Conservation (phyloP, 2,329 filamentous ascomycete genomes). For the Trichophyton verrucosum region DNA sequence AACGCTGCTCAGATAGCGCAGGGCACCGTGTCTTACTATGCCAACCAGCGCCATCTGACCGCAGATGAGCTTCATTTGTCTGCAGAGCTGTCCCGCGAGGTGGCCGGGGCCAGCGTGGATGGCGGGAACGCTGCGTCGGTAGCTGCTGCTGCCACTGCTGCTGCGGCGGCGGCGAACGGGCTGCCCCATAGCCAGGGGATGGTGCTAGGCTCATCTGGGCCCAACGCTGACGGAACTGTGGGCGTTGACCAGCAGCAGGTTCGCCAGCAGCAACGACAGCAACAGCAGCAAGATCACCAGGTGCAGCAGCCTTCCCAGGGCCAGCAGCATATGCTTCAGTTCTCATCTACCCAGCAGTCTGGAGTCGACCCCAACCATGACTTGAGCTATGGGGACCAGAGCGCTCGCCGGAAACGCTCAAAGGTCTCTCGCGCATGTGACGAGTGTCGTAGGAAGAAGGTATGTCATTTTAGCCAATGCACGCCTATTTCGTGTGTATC, state of each 20-base stretch:
- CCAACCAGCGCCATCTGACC: slow-evolving; percentile 31
- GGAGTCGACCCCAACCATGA: slow-evolving; percentile 36
- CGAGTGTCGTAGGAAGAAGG: slow-evolving; percentile 76
- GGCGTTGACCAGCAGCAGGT: slow-evolving; percentile 22
- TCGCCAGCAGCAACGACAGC: slow-evolving; percentile 9
- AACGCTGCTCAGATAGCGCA: slow-evolving; percentile 34
- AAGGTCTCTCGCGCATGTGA: slow-evolving; percentile 85
- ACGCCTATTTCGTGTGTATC: background rate
- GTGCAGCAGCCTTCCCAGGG: slow-evolving; percentile 2
- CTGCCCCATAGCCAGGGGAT: slow-evolving; percentile 31
- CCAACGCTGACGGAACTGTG: slow-evolving; percentile 24
- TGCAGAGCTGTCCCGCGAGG: slow-evolving; percentile 36
- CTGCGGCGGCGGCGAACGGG: slow-evolving; percentile 26
- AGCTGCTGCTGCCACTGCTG: slow-evolving; percentile 27
- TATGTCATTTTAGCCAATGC: slow-evolving; percentile 18
- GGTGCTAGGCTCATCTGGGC: slow-evolving; percentile 28
- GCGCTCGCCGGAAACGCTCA: slow-evolving; percentile 60
- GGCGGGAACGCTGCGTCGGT: slow-evolving; percentile 24
- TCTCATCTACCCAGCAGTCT: slow-evolving; percentile 33
- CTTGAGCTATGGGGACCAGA: slow-evolving; percentile 45
- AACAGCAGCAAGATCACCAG: slow-evolving; percentile 7
- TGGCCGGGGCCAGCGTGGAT: slow-evolving; percentile 33
- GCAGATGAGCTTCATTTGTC: slow-evolving; percentile 37
- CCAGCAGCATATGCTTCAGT: slow-evolving; percentile 30
- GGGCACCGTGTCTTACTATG: slow-evolving; percentile 33